A percentile compares a stretch with the other conserved stretches of the same genome.
These are phyloP conservation scores for Coniochaeta pulveracea DNA, from an alignment of 2,329 filamentous ascomycete species.

Conservation along the genomic window DNA sequence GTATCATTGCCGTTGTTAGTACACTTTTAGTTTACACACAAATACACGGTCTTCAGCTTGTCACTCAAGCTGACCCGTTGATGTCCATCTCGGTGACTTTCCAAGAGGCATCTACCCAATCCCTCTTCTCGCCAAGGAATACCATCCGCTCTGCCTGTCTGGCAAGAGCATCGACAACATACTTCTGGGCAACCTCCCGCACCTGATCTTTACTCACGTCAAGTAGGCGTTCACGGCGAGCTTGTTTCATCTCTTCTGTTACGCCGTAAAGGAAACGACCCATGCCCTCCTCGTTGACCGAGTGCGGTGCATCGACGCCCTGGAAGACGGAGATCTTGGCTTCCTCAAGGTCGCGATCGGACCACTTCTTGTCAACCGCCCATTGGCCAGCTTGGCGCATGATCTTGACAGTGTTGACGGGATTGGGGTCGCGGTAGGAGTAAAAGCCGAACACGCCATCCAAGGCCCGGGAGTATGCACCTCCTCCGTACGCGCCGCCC, in stretches of 20 bases:
- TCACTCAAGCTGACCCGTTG: conserved; percentile 25
- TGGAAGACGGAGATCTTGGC: conserved; percentile 96
- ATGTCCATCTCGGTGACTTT: conserved; percentile 64
- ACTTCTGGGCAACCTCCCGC: conserved; percentile 68
- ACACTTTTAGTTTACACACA: conserved; percentile 16
- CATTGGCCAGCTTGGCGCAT: conserved; percentile 76
- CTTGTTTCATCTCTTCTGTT: conserved; percentile 81
- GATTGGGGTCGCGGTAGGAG: conserved; percentile 93
- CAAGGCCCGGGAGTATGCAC: conserved; percentile 69
- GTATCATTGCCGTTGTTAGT: conserved; percentile 24
- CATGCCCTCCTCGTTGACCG: conserved; percentile 83
- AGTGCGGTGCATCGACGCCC: conserved; percentile 74
- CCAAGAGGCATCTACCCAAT: conserved; percentile 69
- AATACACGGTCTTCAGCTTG: not conserved
- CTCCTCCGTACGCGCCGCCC: conserved; percentile 89
- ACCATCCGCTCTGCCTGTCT: conserved; percentile 51
- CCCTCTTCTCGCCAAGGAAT: conserved; percentile 74
- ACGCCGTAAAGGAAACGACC: conserved; percentile 74
- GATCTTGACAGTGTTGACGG: conserved; percentile 73
- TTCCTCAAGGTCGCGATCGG: conserved; percentile 78
- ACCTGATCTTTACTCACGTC: conserved; percentile 79
- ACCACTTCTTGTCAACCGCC: conserved; percentile 74
- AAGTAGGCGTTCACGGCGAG: conserved; percentile 69
- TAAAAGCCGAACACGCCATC: conserved; percentile 90
- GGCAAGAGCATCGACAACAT: conserved; percentile 58